Percentiles rank a stretch among this genome's conserved stretches.
These are phyloP conservation scores for Stereum hirsutum DNA, from an alignment of 1,284 basidiomycete species.

Conservation along the genomic window DNA sequence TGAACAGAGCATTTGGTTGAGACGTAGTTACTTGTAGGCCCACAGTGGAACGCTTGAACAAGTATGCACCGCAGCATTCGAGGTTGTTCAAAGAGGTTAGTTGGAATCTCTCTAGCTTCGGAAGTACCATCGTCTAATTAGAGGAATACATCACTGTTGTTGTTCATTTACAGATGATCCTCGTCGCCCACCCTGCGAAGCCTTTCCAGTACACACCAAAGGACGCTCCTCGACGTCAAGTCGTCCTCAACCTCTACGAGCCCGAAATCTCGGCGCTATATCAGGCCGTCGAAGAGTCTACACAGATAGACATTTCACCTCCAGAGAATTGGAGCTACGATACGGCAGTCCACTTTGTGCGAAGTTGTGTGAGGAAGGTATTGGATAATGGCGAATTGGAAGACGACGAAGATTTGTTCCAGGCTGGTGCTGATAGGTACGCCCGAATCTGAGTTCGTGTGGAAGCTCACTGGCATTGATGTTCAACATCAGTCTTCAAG, in stretches of 20 bases:
- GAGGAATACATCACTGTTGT: not conserved
- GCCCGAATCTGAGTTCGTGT: not conserved
- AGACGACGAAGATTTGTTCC: constrained; percentile 30
- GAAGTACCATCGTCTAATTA: not conserved
- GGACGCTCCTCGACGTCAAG: constrained; percentile 20
- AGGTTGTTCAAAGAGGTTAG: constrained; percentile 25
- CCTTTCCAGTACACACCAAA: constrained; percentile 28
- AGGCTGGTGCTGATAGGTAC: constrained; percentile 31
- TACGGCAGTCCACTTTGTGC: constrained; percentile 18
- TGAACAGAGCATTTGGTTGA: not conserved
- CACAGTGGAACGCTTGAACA: constrained; percentile 23
- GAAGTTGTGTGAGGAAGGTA: constrained; percentile 17
- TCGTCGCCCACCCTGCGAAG: constrained; percentile 21
- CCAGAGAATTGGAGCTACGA: constrained; percentile 19
- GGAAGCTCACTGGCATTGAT: not conserved
- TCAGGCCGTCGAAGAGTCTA: constrained; percentile 17
- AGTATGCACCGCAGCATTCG: constrained; percentile 25
- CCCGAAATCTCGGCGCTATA: constrained; percentile 26
- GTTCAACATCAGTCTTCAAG: constrained; percentile 21
- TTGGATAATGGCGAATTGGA: constrained; percentile 11
- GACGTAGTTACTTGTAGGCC: constrained; percentile 13
- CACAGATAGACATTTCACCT: constrained; percentile 17
- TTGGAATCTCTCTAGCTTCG: not conserved
- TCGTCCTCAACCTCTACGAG: constrained; percentile 24
- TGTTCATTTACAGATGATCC: constrained; percentile 21